Evolutionary conservation across 2,329 filamentous ascomycete species (phyloP).

Genomic region (Incumbomyces lentus): DNA sequence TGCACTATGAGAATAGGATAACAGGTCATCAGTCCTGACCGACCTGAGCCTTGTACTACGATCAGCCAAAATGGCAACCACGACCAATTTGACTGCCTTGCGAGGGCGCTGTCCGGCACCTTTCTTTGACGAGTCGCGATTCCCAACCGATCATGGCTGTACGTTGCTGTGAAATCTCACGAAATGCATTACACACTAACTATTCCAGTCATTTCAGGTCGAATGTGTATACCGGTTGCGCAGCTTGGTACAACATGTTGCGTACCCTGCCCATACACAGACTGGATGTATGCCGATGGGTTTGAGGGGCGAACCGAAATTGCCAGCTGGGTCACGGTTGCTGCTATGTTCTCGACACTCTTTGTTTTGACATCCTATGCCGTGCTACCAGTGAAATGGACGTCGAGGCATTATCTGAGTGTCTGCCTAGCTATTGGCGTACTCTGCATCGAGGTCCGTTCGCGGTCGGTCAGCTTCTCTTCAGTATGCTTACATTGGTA

Average conservation of each 20-base stretch:
- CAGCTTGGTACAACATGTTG: slow-evolving; percentile 58
- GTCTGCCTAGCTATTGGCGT: slow-evolving; percentile 72
- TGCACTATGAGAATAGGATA: slow-evolving; percentile 3
- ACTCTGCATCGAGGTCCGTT: slow-evolving; percentile 61
- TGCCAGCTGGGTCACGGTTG: slow-evolving; percentile 76
- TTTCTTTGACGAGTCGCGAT: slow-evolving; percentile 56
- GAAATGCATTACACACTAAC: slow-evolving; percentile 23
- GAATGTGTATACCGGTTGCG: slow-evolving; percentile 45
- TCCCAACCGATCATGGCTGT: slow-evolving; percentile 56
- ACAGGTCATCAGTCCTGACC: background rate
- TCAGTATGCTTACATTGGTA: slow-evolving; percentile 28
- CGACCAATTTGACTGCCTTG: slow-evolving; percentile 6
- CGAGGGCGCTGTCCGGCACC: slow-evolving; percentile 53
- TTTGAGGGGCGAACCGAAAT: slow-evolving; percentile 50
- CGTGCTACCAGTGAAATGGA: slow-evolving; percentile 74
- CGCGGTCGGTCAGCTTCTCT: background rate
- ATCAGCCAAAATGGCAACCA: background rate
- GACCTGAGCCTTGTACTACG: background rate
- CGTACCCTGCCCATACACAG: slow-evolving; percentile 76
- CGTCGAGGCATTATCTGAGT: slow-evolving; percentile 84
- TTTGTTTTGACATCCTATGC: slow-evolving; percentile 74
- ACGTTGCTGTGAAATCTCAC: slow-evolving; percentile 28
- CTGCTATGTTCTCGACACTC: slow-evolving; percentile 57
- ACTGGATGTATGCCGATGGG: slow-evolving; percentile 57
- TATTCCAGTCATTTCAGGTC: slow-evolving; percentile 46